A percentile compares a stretch with the other conserved stretches of the same genome.
phyloP scores from a whole-genome alignment of 805 yeast species.

The Saccharomycopsis amapae region DNA sequence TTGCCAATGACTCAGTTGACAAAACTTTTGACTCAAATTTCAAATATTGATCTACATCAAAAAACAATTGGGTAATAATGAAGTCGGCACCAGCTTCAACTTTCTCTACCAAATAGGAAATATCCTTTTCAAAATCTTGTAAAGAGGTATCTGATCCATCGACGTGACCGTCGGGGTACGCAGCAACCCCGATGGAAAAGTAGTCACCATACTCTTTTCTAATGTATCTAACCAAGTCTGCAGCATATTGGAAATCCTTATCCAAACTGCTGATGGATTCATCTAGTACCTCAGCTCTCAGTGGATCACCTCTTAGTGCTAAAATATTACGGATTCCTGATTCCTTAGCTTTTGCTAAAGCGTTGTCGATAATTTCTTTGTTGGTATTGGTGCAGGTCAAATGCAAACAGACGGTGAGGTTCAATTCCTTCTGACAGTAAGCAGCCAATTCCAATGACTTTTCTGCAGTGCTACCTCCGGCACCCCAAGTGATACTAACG shows the following conservation, averaged over 20 bases:
- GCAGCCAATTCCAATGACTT: constrained; percentile 81
- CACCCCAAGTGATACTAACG: constrained; percentile 97
- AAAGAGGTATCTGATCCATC: constrained; percentile 66
- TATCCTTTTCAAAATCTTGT: constrained; percentile 56
- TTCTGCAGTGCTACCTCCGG: constrained; percentile 90
- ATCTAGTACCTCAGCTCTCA: constrained; percentile 35
- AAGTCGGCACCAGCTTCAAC: constrained; percentile 93
- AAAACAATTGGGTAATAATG: constrained; percentile 84
- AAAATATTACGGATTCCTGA: constrained; percentile 83
- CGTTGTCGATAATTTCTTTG: constrained; percentile 65
- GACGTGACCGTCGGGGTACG: constrained; percentile 96
- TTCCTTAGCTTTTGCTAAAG: constrained; percentile 60
- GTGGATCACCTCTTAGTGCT: constrained; percentile 95
- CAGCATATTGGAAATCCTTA: constrained; percentile 59
- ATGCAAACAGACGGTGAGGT: constrained; percentile 88
- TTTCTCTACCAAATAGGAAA: constrained; percentile 77
- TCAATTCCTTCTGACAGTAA: constrained; percentile 65
- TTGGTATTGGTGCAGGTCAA: constrained; percentile 94
- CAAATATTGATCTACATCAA: constrained; percentile 73
- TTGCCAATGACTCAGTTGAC: constrained; percentile 30
- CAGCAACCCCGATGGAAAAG: constrained; percentile 95
- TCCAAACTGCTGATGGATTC: constrained; percentile 6
- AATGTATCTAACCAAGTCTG: constrained; percentile 80
- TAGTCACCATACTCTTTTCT: constrained; percentile 62
- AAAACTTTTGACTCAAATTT: constrained; percentile 48